Evolutionary conservation across 2,329 filamentous ascomycete genomes (phyloP), one percentile per base, ranked within the genome.

Genomic region (Pyricularia grisea): DNA sequence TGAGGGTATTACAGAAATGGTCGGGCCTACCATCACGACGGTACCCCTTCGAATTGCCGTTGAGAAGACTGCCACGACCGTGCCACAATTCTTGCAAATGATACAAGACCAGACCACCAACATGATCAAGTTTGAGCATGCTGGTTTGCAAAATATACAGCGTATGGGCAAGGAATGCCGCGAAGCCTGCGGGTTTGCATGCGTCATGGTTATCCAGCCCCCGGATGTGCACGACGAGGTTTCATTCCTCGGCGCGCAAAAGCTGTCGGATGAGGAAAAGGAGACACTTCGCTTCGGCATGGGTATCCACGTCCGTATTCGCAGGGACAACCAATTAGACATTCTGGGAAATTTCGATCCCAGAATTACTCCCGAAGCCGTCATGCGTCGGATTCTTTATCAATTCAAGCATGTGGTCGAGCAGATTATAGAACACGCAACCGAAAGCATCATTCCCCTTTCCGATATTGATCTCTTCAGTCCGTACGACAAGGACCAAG

Each of bases 1-100:
- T 5, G 42, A 55, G 1, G 69, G 70, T 9, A 71, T 73, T 42
- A 66, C 61, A 2, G 68, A 69, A 2, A 72, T 74, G 61, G 66
- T 69, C 12, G 73, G 71, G 9, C 71, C 73, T 0, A 72, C 79
- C 73, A 79, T 81, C 67, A 78, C 79, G 5, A 81, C 81, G 0
- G 76, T 82, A 3, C 80, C 81, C 2, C 66, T 77, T 1, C 72
- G 76, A 10, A 66, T 2, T 30, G 76, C 0, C 69, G 70, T 36
- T 0, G 61, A 68, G 20, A 63, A 27, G 12, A 17, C 33, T 2
- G 27, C 75, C 4, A 50, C 71, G 7, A 65, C 31, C 20, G 31
- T 68, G 20, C 68, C 68, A 4, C 28, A 33, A 33, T 42, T 68
- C 10, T n/a, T 68, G 3, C 31, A 50, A 5, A 55, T 25, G 17